Evolutionary conservation across 768 basidiomycete genomes (phyloP), one percentile per base, ranked within the genome.

Genomic region (Obba rivulosa): DNA sequence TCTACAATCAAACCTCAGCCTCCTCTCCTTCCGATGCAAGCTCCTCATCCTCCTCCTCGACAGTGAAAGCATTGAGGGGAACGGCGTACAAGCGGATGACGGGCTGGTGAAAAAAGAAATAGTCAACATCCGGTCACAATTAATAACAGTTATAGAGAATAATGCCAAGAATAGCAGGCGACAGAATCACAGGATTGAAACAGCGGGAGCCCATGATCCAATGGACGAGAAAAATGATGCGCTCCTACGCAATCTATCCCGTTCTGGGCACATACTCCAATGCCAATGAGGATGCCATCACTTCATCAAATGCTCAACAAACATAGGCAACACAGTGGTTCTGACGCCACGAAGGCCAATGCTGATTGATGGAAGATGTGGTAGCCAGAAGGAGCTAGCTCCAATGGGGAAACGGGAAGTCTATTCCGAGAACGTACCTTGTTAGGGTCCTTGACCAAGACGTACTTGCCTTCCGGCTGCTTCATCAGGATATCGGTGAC

Each of bases 391-490:
- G 28, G 28, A 31, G 28, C 28, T 31, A 31, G 13, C 28, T 31
- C 13, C 28, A 31, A 31, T 7, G 7, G 28, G 28, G 13, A 31
- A 13, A 7, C 5, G 28, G 13, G 13, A 13, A 5, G 28, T 31
- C 28, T 31, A 31, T 31, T 31, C 28, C 28, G 13, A 31, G 28
- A 31, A 31, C 77, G 58, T 62, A 95, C 94, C 82, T 82, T 92
- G 78, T 98, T 98, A 16, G 96, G 95, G 68, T 99, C 96, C 70
- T 95, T 96, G 45, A 99, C 83, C 22, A 99, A 73, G 13, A 98
- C 88, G 63, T 97, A 99, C 66, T 96, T 96, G 65, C 96, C 96
- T 68, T 98, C 95, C 18, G 92, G 91, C 83, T 93, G 85, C 68
- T 94, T 93, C 82, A 96, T 81, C 66, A 88, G 90, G 51, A 98